phyloP scores from a whole-genome alignment of 768 basidiomycete genomes.

The Naganishia antarctica region DNA sequence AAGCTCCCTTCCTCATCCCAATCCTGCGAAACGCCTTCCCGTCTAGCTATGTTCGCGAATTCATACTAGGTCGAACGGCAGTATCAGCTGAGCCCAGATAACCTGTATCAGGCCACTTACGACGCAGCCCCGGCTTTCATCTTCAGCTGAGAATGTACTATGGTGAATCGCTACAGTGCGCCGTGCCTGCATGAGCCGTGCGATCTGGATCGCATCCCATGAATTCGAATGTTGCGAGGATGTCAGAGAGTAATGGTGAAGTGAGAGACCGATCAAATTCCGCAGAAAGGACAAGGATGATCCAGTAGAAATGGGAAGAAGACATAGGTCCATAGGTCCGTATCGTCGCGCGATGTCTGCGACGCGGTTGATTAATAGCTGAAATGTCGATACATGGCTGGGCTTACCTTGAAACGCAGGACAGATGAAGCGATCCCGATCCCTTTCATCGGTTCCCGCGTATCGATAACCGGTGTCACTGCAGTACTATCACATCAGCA shows the following conservation, averaged over 20 bases:
- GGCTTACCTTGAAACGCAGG: conserved; percentile 45
- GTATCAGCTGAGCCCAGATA: background rate
- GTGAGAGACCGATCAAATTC: conserved; percentile 43
- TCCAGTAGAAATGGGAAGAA: conserved; percentile 46
- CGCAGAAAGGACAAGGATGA: conserved; percentile 47
- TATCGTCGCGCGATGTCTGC: conserved; percentile 44
- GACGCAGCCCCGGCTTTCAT: conserved; percentile 27
- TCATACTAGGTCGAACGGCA: conserved; percentile 21
- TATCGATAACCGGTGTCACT: conserved; percentile 49
- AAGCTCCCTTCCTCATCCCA: conserved; percentile 29
- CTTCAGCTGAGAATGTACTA: conserved; percentile 31
- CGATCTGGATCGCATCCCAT: conserved; percentile 31
- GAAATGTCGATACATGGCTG: background rate
- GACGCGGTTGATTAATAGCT: background rate
- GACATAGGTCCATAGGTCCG: conserved; percentile 39
- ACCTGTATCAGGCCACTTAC: background rate
- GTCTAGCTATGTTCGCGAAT: conserved; percentile 13
- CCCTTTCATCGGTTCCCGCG: conserved; percentile 39
- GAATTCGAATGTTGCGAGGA: conserved; percentile 35
- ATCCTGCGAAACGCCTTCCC: conserved; percentile 16
- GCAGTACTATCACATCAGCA: background rate
- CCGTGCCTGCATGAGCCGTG: conserved; percentile 18
- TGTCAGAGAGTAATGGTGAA: conserved; percentile 47
- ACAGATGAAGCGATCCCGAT: conserved; percentile 36
- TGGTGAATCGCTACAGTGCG: conserved; percentile 27